Percentiles rank a stretch among this genome's conserved stretches.
These are phyloP conservation scores for Nakazawaea ambrosiae DNA, from an alignment of 805 yeast genomes.

Conservation along the genomic window DNA sequence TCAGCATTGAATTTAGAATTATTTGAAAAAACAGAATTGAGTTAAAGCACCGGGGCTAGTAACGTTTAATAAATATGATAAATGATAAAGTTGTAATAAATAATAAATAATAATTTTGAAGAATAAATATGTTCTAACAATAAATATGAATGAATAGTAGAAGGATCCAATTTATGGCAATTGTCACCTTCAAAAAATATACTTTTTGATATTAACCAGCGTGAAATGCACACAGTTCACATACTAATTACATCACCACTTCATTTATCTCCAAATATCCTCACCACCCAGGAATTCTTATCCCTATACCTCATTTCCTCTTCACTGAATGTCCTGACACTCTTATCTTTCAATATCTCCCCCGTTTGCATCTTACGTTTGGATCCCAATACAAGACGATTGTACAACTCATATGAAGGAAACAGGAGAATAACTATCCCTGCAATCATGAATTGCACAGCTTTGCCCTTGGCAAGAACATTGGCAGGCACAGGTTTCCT, in stretches of 20 bases:
- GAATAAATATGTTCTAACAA: no score
- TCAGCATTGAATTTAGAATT: conserved; percentile 67
- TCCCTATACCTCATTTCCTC: conserved; percentile 33
- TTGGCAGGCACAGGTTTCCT: conserved; percentile 14
- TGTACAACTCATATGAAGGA: conserved; percentile 25
- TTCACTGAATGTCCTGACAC: conserved; percentile 33
- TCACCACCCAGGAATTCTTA: conserved; percentile 29
- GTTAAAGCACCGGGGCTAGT: no score
- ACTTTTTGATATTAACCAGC: no score
- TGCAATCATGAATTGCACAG: conserved; percentile 22
- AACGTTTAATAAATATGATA: conserved; percentile 11
- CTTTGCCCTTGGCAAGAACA: conserved; percentile 19
- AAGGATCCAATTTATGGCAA: no score
- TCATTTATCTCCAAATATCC: conserved; percentile 34
- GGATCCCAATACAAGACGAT: conserved; percentile 29
- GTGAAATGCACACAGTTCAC: no score
- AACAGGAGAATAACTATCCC: conserved; percentile 22
- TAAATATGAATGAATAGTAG: conserved; percentile 13
- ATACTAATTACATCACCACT: no score
- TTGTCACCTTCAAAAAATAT: no score
- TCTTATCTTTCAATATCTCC: conserved; percentile 36
- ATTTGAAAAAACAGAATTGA: conserved; percentile 35
- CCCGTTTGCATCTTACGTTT: conserved; percentile 40
- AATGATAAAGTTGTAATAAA: background rate
- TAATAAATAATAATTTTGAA: background rate